A percentile compares a stretch with the other conserved stretches of the same genome.
Evolutionary conservation across 176 grass and related monocot genomes (phyloP).

Genomic region (Carex kokanica): DNA sequence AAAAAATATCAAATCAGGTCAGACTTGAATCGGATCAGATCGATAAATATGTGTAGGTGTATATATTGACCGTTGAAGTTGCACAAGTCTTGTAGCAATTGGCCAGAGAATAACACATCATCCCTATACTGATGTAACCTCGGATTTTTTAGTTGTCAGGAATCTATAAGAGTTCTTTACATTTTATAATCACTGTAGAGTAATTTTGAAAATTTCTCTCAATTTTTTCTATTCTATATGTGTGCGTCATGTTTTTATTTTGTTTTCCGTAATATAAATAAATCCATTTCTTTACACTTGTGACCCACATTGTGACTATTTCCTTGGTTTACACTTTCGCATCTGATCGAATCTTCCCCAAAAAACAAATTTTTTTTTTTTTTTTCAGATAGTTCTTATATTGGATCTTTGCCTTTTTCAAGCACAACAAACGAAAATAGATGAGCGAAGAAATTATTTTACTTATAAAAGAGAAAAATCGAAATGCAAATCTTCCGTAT

Average conservation of each 20-base stretch:
- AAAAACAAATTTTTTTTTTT: neutral
- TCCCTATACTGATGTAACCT: too few relatives aligned
- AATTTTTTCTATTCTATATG: neutral
- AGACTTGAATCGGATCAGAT: too few relatives aligned
- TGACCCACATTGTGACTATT: neutral
- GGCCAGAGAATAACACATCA: too few relatives aligned
- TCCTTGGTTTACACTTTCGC: neutral
- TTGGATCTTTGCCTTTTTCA: neutral
- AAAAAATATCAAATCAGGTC: too few relatives aligned
- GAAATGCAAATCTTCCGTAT: too few relatives aligned
- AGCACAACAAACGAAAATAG: neutral
- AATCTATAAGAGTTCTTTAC: neutral
- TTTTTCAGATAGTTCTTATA: neutral
- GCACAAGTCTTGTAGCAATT: too few relatives aligned
- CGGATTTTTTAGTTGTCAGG: neutral
- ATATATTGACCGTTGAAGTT: too few relatives aligned
- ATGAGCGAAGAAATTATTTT: neutral
- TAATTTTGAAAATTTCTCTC: neutral
- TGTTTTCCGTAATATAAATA: too few relatives aligned
- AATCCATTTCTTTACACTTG: too few relatives aligned
- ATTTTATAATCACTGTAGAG: too few relatives aligned
- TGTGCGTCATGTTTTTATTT: neutral
- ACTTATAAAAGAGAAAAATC: neutral
- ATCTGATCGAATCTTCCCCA: neutral
- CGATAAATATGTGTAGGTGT: too few relatives aligned